These are phyloP conservation scores for Musa acuminata DNA, from an alignment of 176 grass and related monocot genomes.

Conservation along the genomic window DNA sequence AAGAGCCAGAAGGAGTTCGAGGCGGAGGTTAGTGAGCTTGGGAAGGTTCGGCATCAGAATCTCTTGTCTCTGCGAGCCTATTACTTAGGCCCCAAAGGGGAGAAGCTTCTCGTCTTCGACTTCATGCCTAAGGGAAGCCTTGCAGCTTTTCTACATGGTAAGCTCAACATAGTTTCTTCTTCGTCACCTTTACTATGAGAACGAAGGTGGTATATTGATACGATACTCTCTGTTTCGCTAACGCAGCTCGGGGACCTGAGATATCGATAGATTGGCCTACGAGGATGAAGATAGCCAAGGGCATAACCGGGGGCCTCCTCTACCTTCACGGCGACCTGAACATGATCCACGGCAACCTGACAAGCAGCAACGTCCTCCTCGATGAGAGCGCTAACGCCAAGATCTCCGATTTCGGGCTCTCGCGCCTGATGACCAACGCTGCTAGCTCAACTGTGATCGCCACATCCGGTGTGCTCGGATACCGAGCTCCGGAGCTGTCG, in stretches of 20 bases:
- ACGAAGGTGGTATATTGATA: too few relatives aligned
- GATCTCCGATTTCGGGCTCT: constrained; percentile 44
- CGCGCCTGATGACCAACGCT: constrained; percentile 60
- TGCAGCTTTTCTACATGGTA: constrained; percentile 48
- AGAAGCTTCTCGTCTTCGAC: constrained; percentile 70
- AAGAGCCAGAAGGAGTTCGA: constrained; percentile 68
- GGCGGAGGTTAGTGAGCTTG: constrained; percentile 38
- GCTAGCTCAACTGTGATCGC: constrained; percentile 65
- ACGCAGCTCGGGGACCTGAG: constrained; percentile 15
- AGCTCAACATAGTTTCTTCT: neutral
- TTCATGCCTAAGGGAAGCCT: constrained; percentile 60
- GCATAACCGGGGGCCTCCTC: constrained; percentile 6
- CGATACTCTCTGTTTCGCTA: too few relatives aligned
- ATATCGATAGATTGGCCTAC: constrained; percentile 6
- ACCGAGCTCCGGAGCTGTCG: constrained; percentile 71
- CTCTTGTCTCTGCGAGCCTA: constrained; percentile 42
- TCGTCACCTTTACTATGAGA: too few relatives aligned
- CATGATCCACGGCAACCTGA: constrained; percentile 17
- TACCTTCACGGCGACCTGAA: constrained; percentile 19
- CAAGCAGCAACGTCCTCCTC: constrained; percentile 13
- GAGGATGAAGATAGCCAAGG: constrained; percentile 24
- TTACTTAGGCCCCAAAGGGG: constrained; percentile 65
- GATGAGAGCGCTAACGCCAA: constrained; percentile 2
- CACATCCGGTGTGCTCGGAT: constrained; percentile 43
- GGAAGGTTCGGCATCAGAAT: constrained; percentile 42